Evolutionary conservation across 1,139 yeast species (phyloP).

Genomic region (Pichia sorboxylosa): DNA sequence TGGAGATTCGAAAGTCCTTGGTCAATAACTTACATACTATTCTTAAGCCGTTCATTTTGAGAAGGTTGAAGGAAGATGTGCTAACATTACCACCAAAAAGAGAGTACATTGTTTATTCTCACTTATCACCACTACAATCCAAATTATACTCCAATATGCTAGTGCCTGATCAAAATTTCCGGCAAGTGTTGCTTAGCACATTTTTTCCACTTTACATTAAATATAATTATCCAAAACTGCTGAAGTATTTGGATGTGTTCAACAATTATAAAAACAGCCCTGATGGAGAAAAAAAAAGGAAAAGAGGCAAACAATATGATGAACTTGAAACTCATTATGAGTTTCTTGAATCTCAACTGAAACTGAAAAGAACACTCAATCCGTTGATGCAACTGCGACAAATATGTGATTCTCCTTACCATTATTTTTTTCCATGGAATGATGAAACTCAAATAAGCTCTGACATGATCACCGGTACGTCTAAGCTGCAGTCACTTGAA

Average conservation of each 20-base stretch:
- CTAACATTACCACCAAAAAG: conserved; percentile 74
- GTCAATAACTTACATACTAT: conserved; percentile 76
- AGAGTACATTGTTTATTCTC: conserved; percentile 72
- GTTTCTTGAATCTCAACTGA: conserved; percentile 17
- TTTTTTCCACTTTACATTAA: conserved; percentile 32
- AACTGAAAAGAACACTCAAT: conserved; percentile 43
- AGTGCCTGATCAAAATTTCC: conserved; percentile 2
- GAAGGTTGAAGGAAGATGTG: conserved; percentile 72
- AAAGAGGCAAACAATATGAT: neutral
- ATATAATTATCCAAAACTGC: conserved; percentile 26
- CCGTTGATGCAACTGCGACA: conserved; percentile 73
- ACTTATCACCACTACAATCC: conserved; percentile 48
- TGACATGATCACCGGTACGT: conserved; percentile 37
- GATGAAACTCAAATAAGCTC: conserved; percentile 23
- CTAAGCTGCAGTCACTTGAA: conserved; percentile 60
- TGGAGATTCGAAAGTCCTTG: conserved; percentile 51
- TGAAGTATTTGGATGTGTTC: conserved; percentile 2
- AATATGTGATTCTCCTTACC: conserved; percentile 75
- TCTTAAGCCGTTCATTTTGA: conserved; percentile 71
- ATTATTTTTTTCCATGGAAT: conserved; percentile 72
- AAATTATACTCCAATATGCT: conserved; percentile 6
- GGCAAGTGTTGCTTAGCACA: conserved; percentile 23
- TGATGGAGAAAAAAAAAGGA: neutral
- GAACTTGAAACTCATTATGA: conserved; percentile 16
- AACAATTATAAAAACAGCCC: neutral